A percentile compares a stretch with the other conserved stretches of the same genome.
These are phyloP conservation scores for Penicillium salamii DNA, from an alignment of 495 filamentous ascomycete genomes.

Conservation along the genomic window DNA sequence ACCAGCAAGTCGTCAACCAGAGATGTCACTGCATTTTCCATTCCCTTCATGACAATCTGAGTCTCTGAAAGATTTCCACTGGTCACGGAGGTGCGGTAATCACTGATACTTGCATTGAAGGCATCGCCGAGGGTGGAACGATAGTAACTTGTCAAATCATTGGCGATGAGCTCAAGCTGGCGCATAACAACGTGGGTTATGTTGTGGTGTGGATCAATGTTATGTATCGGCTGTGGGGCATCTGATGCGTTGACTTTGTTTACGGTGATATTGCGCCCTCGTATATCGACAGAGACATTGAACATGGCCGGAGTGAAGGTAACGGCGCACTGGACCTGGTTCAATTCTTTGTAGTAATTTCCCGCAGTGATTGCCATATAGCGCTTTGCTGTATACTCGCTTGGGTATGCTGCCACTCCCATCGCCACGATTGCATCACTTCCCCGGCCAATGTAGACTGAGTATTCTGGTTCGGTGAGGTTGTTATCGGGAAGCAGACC, in stretches of 20 bases:
- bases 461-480: constrained; percentile 18
- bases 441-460: constrained; percentile 19
- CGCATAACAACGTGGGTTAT: constrained; percentile 22
- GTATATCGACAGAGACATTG: constrained; percentile 27
- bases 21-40: constrained; percentile 28
- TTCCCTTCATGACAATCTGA: constrained; percentile 24
- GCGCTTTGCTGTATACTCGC: constrained; percentile 4
- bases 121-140: constrained; percentile 28
- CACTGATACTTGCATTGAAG: constrained; percentile 29
- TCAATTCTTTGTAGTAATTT: constrained; percentile 18
- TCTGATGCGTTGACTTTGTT: neutral
- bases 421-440: constrained; percentile 26
- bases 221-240: neutral
- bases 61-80: constrained; percentile 4
- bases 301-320: constrained; percentile 26
- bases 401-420: constrained; percentile 13
- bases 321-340: constrained; percentile 30
- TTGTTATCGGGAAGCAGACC: constrained; percentile 21
- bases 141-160: constrained; percentile 31
- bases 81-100: constrained; percentile 13
- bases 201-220: constrained; percentile 30
- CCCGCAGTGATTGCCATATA: constrained; percentile 22
- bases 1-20: constrained; percentile 34
- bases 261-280: constrained; percentile 27
- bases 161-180: constrained; percentile 26